These are phyloP conservation scores for Gossypium anomalum DNA, from an alignment of 345 rosid genomes.

Conservation along the genomic window DNA sequence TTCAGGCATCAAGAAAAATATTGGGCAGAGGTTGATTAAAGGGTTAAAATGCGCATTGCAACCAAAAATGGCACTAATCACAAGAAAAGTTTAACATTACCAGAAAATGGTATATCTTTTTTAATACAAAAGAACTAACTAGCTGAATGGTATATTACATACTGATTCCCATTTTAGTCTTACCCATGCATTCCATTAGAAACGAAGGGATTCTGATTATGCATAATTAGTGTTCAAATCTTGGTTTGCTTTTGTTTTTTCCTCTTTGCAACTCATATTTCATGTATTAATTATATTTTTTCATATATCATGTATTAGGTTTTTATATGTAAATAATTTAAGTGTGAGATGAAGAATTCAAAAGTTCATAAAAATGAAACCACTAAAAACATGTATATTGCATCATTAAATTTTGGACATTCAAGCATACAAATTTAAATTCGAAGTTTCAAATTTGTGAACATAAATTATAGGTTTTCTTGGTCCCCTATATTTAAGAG, in stretches of 20 bases:
- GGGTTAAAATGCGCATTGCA: conserved; percentile 53
- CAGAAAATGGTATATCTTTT: conserved; percentile 1
- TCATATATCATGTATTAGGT: no score
- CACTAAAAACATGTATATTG: background rate
- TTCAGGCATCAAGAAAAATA: conserved; percentile 25
- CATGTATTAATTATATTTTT: background rate
- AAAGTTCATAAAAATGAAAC: background rate
- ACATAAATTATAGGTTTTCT: background rate
- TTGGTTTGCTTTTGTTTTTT: background rate
- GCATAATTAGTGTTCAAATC: background rate
- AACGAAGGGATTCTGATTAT: background rate
- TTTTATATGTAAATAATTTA: no score
- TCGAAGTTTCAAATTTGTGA: background rate
- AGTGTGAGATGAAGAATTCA: background rate
- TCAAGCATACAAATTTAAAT: no score
- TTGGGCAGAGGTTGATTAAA: conserved; percentile 44
- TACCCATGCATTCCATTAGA: no score
- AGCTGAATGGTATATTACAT: no score
- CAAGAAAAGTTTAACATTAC: conserved; percentile 10
- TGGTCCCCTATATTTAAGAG: background rate
- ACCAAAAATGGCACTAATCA: conserved; percentile 15
- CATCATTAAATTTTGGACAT: background rate
- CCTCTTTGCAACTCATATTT: background rate
- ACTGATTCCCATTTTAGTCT: no score
- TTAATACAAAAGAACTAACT: no score